A percentile compares a stretch with the other conserved stretches of the same genome.
Evolutionary conservation across 2,329 filamentous ascomycete genomes (phyloP).

Genomic region (Herpotrichia juniperi): DNA sequence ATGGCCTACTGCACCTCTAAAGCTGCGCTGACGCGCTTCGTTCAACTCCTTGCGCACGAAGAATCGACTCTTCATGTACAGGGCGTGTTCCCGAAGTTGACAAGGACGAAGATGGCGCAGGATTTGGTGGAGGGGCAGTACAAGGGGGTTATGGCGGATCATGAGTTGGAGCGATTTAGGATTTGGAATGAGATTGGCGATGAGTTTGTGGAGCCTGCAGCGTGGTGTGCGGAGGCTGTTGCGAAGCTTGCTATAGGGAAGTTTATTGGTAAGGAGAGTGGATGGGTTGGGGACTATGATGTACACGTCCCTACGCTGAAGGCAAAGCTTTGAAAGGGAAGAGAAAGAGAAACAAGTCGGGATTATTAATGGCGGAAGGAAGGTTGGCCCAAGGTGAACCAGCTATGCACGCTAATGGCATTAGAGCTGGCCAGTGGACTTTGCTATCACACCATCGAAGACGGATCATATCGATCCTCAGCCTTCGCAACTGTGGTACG

Average conservation of each 20-base stretch:
- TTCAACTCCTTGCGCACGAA: conserved; percentile 31
- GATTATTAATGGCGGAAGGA: too few species aligned
- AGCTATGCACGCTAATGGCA: too few species aligned
- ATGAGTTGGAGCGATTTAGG: conserved; percentile 32
- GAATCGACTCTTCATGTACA: conserved; percentile 26
- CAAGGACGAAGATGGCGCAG: conserved; percentile 32
- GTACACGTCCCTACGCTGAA: conserved; percentile 27
- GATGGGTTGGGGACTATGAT: conserved; percentile 29
- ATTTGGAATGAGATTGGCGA: conserved; percentile 31
- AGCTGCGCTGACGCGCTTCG: conserved; percentile 31
- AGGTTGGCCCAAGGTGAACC: too few species aligned
- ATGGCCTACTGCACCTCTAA: conserved; percentile 32
- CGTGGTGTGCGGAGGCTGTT: conserved; percentile 27
- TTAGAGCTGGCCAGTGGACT: too few species aligned
- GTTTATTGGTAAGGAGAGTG: conserved; percentile 28
- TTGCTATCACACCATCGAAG: too few species aligned
- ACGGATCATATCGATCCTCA: too few species aligned
- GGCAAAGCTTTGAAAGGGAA: background rate
- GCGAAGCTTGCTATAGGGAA: conserved; percentile 29
- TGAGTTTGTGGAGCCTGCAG: conserved; percentile 30
- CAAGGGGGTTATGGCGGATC: conserved; percentile 30
- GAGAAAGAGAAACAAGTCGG: background rate
- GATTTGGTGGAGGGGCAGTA: conserved; percentile 26
- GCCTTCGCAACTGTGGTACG: too few species aligned
- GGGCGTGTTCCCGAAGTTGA: conserved; percentile 32